phyloP scores from a whole-genome alignment of 768 basidiomycete species.

The Trametes villosa region DNA sequence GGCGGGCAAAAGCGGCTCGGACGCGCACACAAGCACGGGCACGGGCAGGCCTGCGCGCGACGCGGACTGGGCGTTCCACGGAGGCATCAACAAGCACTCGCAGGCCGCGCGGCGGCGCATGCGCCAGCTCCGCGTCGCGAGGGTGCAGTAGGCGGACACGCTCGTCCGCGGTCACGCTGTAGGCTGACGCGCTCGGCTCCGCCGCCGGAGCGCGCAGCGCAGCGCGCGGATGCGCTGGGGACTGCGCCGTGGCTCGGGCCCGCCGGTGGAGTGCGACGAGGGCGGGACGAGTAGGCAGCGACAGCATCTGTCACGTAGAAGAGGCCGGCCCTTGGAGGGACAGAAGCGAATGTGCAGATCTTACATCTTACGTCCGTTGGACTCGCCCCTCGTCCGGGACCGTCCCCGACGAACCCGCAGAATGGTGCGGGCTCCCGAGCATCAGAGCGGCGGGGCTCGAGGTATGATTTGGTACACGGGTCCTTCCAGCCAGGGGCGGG shows the following conservation, averaged over 20 bases:
- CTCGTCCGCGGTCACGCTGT: too few species aligned
- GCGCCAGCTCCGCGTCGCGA: constrained; percentile 54
- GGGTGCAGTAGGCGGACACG: constrained; percentile 26
- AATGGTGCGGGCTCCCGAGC: too few species aligned
- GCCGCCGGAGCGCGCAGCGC: too few species aligned
- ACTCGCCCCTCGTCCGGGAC: background rate
- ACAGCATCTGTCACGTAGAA: constrained; percentile 12
- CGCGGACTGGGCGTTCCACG: constrained; percentile 68
- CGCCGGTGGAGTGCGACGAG: background rate
- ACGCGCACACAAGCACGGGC: background rate
- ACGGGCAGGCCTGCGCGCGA: constrained; percentile 38
- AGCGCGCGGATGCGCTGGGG: too few species aligned
- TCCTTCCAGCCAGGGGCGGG: background rate
- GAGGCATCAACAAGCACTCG: constrained; percentile 75
- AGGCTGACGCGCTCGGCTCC: too few species aligned
- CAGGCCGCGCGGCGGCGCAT: constrained; percentile 55
- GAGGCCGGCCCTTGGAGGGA: background rate
- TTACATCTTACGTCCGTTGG: background rate
- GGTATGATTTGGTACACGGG: background rate
- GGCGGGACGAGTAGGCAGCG: background rate
- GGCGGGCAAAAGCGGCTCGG: constrained; percentile 2
- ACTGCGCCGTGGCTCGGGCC: too few species aligned
- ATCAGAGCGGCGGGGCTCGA: too few species aligned
- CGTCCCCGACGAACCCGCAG: too few species aligned
- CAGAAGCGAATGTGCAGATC: background rate